Conservation (phyloP, 2,329 filamentous ascomycete species). For the Cercospora janseana region DNA sequence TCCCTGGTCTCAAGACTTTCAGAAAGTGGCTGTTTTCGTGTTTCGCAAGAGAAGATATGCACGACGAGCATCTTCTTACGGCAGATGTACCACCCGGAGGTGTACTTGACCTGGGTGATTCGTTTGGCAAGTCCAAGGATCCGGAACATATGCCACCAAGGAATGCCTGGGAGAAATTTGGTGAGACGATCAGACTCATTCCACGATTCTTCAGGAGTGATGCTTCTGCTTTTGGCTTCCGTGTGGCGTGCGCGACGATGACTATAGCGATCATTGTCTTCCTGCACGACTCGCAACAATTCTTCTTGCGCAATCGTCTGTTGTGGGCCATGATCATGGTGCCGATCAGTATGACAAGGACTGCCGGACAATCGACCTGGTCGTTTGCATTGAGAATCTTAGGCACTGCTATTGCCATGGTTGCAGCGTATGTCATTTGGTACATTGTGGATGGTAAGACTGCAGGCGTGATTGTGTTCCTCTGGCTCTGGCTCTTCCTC, state of each 20-base stretch:
- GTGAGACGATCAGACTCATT: constrained; percentile 59
- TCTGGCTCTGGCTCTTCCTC: constrained; percentile 65
- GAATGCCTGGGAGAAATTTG: constrained; percentile 59
- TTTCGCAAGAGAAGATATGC: constrained; percentile 55
- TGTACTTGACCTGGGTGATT: constrained; percentile 64
- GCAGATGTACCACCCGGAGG: constrained; percentile 56
- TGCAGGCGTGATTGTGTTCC: constrained; percentile 64
- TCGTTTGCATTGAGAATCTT: constrained; percentile 62
- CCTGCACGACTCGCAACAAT: constrained; percentile 60
- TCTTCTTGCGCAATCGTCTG: constrained; percentile 67
- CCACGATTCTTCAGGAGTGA: constrained; percentile 60
- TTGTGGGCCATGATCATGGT: constrained; percentile 76
- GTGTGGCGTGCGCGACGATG: constrained; percentile 70
- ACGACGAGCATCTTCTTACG: constrained; percentile 54
- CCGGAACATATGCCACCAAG: constrained; percentile 70
- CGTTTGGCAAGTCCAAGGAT: constrained; percentile 62
- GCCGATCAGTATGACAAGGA: constrained; percentile 67
- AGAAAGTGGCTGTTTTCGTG: constrained; percentile 63
- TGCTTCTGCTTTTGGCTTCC: constrained; percentile 68
- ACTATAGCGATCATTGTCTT: constrained; percentile 67
- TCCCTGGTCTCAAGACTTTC: constrained; percentile 61
- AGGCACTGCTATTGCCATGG: constrained; percentile 64
- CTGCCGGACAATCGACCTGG: constrained; percentile 69
- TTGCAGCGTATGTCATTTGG: constrained; percentile 65
- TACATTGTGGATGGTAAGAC: constrained; percentile 67